Evolutionary conservation across 2,329 filamentous ascomycete genomes (phyloP), one percentile per base, ranked within the genome.

Genomic region (Penicillium sp.): DNA sequence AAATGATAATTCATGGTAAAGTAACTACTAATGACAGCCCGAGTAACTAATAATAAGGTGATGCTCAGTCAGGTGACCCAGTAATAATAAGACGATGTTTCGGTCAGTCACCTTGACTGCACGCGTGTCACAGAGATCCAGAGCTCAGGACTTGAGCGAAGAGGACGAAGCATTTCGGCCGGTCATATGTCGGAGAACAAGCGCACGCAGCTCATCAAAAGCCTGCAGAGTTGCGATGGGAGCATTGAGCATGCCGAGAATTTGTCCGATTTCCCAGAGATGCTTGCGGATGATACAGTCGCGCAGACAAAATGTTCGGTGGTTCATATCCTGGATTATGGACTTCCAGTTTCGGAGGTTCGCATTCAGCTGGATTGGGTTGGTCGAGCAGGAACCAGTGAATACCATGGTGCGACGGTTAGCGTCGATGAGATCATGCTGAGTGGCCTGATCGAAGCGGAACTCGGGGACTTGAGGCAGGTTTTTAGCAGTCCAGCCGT

Each of bases 401-500:
- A 79, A 78, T 6, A 65, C 59, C 50, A 79, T 65, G 6, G 60
- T 69, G 13, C 69, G 62, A 39, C 75, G 61, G 50, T 78, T 77
- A 37, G 65, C 61, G 9, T 67, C 53, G 45, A 79, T 70, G 4
- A 79, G 59, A 16, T 73, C 68, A 9, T 69, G 67, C 54, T 79
- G 76, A 7, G 74, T 77, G 16, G 60, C 59, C 57, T 77, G 73
- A 56, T 78, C 75, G 53, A 76, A 79, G 51, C 72, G 70, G 56
- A 79, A 79, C 48, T 78, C 72, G 7, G 70, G 63, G 18, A 78
- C 74, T 32, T 68, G 66, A 13, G 73, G 70, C 9, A 74, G 64
- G 40, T 75, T 74, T 46, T 74, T 75, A 1, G 66, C 64, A 26
- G 60, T 64, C 75, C 75, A 75, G 49, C 58, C 62, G 24, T 62